Percentiles rank a stretch among this genome's conserved stretches.
These are phyloP conservation scores for Cordyceps militaris DNA, from an alignment of 2,329 filamentous ascomycete genomes.

Conservation along the genomic window DNA sequence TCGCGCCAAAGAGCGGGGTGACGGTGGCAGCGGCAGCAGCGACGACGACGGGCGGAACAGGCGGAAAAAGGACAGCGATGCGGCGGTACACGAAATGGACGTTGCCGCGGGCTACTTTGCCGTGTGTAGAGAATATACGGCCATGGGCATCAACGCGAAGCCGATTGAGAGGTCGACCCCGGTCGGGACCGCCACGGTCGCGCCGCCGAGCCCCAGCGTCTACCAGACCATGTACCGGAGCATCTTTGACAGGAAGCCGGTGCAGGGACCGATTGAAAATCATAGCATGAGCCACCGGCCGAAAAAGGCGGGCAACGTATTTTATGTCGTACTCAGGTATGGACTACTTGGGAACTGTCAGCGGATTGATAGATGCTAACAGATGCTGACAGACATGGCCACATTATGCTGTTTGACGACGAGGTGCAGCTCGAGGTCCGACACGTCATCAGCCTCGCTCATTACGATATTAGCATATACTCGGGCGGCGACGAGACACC, in stretches of 20 bases:
- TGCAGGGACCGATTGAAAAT: conserved; percentile 39
- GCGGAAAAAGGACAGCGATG: conserved; percentile 4
- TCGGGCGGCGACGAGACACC: conserved; percentile 70
- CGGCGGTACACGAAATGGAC: conserved; percentile 49
- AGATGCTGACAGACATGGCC: conserved; percentile 66
- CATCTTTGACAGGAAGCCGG: conserved; percentile 76
- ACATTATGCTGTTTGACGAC: conserved; percentile 96
- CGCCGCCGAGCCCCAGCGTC: conserved; percentile 80
- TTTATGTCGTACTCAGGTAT: conserved; percentile 82
- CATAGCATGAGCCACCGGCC: conserved; percentile 45
- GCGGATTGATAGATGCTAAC: background rate
- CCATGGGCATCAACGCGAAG: conserved; percentile 86
- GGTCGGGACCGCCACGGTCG: conserved; percentile 65
- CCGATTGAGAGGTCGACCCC: conserved; percentile 81
- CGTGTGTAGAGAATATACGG: conserved; percentile 88
- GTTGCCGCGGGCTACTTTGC: conserved; percentile 89
- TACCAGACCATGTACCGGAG: conserved; percentile 98
- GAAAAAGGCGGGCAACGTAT: conserved; percentile 73
- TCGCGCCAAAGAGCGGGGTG: conserved; percentile 36
- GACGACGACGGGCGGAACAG: conserved; percentile 17
- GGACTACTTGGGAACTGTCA: background rate
- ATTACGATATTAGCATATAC: conserved; percentile 80
- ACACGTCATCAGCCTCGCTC: conserved; percentile 86
- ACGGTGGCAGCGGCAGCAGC: background rate
- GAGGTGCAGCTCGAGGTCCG: conserved; percentile 91